phyloP scores from a whole-genome alignment of 257 asterid species.

The Marsdenia floribunda region DNA sequence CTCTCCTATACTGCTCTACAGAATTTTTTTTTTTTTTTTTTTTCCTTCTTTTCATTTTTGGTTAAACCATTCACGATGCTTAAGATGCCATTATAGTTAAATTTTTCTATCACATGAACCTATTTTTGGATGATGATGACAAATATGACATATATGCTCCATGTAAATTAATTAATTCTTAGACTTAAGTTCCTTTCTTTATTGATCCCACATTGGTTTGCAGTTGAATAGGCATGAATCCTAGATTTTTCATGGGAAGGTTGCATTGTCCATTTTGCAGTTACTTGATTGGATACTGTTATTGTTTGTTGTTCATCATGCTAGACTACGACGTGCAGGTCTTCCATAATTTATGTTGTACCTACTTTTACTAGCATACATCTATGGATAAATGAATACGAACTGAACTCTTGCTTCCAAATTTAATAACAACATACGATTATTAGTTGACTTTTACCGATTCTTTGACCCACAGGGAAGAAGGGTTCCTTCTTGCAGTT shows the following conservation, averaged over 20 bases:
- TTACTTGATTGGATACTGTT: background rate
- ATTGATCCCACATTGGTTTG: background rate
- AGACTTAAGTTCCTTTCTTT: background rate
- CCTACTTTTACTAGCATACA: background rate
- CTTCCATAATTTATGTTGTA: background rate
- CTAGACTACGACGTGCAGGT: background rate
- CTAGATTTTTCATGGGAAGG: background rate
- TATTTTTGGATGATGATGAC: background rate
- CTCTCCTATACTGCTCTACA: background rate
- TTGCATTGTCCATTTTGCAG: background rate
- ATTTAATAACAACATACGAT: background rate
- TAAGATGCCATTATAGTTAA: background rate
- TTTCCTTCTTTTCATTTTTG: too few relatives aligned
- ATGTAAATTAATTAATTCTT: background rate
- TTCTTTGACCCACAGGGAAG: background rate
- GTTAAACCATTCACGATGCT: background rate
- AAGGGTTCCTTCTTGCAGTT: background rate
- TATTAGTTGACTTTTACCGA: background rate
- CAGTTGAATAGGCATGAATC: conserved; percentile 6
- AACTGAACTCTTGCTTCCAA: background rate
- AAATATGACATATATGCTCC: background rate
- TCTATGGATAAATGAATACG: background rate
- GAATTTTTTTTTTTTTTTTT: too few relatives aligned
- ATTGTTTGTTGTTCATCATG: background rate
- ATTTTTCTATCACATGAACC: background rate